Base-by-base conservation (phyloP, 208 protist genomes). In the Borovskyia barvae region DNA sequence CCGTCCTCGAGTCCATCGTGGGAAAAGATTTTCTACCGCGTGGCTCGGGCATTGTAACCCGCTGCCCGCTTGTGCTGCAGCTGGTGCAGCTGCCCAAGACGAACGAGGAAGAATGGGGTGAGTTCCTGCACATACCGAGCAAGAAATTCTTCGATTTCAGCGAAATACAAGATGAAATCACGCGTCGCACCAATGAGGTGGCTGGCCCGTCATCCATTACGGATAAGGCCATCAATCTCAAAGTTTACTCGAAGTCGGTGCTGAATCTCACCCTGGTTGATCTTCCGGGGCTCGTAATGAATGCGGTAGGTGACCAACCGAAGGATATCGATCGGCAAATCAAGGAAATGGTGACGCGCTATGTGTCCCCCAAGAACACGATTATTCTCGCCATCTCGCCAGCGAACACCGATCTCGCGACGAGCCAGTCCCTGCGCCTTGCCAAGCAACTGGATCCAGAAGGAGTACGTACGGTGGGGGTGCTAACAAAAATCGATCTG, bases 211-310 rank as follows among this genome's bases (percentile, higher is more conserved):
- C 91, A 14, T 85, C 87, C 32, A 98, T 99, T 25, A 98, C 95
- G 2, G 69, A 94, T 26, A 74, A 86, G 49, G 94, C 99, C 52
- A 99, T 99, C 70, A 95, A 95, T 71, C 87, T 99, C 2, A 99
- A 97, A 50, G 78, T 99, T 29, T 97, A 87, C 77, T 98, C 93
- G 5, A 76, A 56, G 20, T 26, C 87, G 26, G 97, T 99, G 36
- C 78, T 99, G 24, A 98, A 99, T 72, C 87, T 99, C 0, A 99
- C 98, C 17, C 85, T 99, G 6, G 97, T 99, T 6, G 99, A 99
- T 92, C 80, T 99, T 22, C 99, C 99, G 15, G 99, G 99, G 56
- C 82, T 99, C 9, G 99, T 99, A 7, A 99, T 99, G 85, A 97
- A 98, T 39, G 84, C 98, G 14, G 92, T 99, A 24, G 98, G 95